A percentile compares a stretch with the other conserved stretches of the same genome.
Conservation (phyloP, 2,329 filamentous ascomycete genomes). For the Hypoxylon sp. region DNA sequence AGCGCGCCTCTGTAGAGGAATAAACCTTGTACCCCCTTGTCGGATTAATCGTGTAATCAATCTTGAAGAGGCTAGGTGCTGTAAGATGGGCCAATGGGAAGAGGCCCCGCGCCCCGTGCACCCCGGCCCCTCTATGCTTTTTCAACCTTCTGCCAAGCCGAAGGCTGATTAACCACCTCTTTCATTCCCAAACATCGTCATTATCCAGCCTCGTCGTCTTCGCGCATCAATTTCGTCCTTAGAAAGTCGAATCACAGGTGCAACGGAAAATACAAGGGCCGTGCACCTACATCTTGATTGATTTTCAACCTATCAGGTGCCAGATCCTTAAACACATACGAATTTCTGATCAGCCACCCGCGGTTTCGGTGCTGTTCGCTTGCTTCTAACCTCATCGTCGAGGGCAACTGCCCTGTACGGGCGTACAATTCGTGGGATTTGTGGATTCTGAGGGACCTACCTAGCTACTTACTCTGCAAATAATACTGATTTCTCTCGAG, state of each 20-base stretch:
- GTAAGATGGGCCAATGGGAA: constrained; percentile 19
- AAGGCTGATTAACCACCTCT: constrained; percentile 29
- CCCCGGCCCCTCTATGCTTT: neutral
- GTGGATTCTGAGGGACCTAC: neutral
- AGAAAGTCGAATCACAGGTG: neutral
- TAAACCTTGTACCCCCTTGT: neutral
- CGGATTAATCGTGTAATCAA: constrained; percentile 15
- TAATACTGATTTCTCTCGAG: neutral
- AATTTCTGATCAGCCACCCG: neutral
- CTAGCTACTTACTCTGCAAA: neutral
- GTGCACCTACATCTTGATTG: neutral
- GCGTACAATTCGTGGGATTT: neutral
- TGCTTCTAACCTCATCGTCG: neutral
- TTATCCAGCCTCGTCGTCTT: constrained; percentile 17
- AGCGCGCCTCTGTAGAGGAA: too few relatives aligned
- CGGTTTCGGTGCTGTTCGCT: neutral
- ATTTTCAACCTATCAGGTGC: neutral
- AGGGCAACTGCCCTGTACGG: neutral
- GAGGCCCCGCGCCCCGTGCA: neutral
- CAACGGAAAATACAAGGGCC: neutral
- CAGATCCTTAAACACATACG: neutral
- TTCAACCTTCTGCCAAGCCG: constrained; percentile 25
- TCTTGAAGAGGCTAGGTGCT: neutral
- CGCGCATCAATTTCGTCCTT: neutral
- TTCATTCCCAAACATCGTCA: constrained; percentile 12